Evolutionary conservation across 768 basidiomycete species (phyloP), one percentile per base, ranked within the genome.

Genomic region (Amanita thiersii): DNA sequence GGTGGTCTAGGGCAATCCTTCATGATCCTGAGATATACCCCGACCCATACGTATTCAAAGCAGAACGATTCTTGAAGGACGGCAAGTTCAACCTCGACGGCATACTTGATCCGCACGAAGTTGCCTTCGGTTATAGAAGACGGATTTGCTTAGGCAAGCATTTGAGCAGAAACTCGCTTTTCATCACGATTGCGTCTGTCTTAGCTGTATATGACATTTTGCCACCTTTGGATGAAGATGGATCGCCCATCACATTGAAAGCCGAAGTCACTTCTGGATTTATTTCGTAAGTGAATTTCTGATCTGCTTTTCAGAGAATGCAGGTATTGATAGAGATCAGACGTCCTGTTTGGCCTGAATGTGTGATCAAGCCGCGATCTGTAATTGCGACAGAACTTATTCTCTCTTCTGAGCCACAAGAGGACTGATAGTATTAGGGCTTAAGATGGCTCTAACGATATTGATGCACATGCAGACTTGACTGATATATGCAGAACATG

Each of bases 191-290:
- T 11, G 64, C 70, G 0, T 61, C 55, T 39, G 55, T 77, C 8
- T 49, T 72, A 34, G 62, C 72, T 8, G 56, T 66, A 9, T 62
- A 76, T 51, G 57, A 72, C 45, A 63, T 78, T 20, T 52, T 55
- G 3, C 66, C 62, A 47, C 58, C 64, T 0, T 31, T 56, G 12
- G 72, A 73, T 50, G 59, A 57, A 20, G 44, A 62, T 12, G 73
- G 70, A 7, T 52, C 57, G 12, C 63, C 60, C 17, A 57, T 68
- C 12, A 62, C 62, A 10, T 61, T 64, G 4, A 40, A 52, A 3
- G 56, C 60, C 10, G 64, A 63, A 28, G 70, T 70, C 45, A 52
- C 53, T 2, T 53, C 51, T 37, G 69, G 66, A 5, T 70, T 75
- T 46, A 64, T 73, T n/a, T n/a, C n/a, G n/a, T n/a, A n/a, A n/a